Conservation (phyloP, 2,329 filamentous ascomycete species). For the Nakataea oryzae region DNA sequence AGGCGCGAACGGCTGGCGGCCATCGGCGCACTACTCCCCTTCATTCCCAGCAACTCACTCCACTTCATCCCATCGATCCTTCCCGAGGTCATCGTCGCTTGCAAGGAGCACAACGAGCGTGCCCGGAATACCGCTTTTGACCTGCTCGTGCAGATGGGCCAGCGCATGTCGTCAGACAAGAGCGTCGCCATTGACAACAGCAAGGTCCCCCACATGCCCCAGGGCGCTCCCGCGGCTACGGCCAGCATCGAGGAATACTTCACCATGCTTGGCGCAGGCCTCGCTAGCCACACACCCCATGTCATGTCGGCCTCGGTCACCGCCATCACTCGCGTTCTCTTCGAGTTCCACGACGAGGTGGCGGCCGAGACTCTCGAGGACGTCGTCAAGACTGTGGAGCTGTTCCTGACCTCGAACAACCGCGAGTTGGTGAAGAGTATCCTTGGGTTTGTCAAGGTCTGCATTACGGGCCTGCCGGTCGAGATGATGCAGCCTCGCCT, state of each 20-base stretch:
- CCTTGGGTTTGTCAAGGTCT: conserved; percentile 93
- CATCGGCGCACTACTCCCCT: conserved; percentile 68
- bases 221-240: conserved; percentile 63
- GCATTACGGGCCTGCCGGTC: conserved; percentile 73
- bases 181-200: conserved; percentile 72
- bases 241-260: conserved; percentile 92
- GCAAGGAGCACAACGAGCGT: conserved; percentile 96
- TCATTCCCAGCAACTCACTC: conserved; percentile 65
- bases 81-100: conserved; percentile 89
- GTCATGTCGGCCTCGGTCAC: conserved; percentile 98
- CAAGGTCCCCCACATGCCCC: conserved; percentile 78
- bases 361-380: conserved; percentile 53
- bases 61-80: conserved; percentile 90
- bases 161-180: conserved; percentile 58
- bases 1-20: conserved; percentile 78
- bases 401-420: conserved; percentile 94
- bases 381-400: conserved; percentile 86
- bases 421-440: conserved; percentile 93
- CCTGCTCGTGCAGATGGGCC: conserved; percentile 77
- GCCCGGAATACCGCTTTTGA: conserved; percentile 85
- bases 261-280: conserved; percentile 94
- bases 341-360: conserved; percentile 59
- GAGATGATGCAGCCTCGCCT: conserved; percentile 72
- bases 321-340: conserved; percentile 84
- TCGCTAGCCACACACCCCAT: conserved; percentile 85